Percentiles rank a stretch among this genome's conserved stretches.
phyloP scores from a whole-genome alignment of 345 rosid species.

The Citrus hindsii region DNA sequence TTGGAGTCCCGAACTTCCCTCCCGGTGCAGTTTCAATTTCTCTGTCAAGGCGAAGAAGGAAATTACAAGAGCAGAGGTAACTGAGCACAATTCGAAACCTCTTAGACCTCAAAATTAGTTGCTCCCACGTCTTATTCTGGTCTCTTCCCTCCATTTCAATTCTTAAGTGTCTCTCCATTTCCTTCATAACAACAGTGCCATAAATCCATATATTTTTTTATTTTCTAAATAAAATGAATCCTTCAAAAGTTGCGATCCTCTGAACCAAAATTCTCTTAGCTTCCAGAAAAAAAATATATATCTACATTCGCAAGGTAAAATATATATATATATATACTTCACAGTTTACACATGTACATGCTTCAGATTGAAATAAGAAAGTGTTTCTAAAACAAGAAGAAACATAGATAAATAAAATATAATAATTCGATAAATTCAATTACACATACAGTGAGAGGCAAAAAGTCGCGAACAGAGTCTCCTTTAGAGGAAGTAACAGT shows the following conservation, averaged over 20 bases:
- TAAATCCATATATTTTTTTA: not conserved
- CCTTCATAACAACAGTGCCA: not conserved
- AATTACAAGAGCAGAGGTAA: not conserved
- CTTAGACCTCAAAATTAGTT: too few species aligned
- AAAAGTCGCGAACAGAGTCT: slow-evolving; percentile 57
- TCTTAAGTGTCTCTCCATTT: not conserved
- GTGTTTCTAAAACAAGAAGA: not conserved
- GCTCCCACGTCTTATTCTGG: not conserved
- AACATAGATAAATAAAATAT: not conserved
- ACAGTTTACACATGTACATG: too few species aligned
- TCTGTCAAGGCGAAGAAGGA: not conserved
- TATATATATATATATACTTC: too few species aligned
- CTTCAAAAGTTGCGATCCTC: not conserved
- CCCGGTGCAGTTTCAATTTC: not conserved
- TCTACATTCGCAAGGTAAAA: too few species aligned
- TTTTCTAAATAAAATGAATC: not conserved
- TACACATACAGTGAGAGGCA: slow-evolving; percentile 78
- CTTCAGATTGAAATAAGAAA: too few species aligned
- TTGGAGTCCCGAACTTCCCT: not conserved
- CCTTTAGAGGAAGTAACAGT: slow-evolving; percentile 72
- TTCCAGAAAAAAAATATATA: not conserved
- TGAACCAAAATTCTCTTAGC: not conserved
- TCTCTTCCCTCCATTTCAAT: too few species aligned
- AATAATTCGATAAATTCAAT: not conserved
- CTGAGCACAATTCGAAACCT: not conserved